Conservation (phyloP, 352 stramenopile species). For the Lagenidium sp. region DNA sequence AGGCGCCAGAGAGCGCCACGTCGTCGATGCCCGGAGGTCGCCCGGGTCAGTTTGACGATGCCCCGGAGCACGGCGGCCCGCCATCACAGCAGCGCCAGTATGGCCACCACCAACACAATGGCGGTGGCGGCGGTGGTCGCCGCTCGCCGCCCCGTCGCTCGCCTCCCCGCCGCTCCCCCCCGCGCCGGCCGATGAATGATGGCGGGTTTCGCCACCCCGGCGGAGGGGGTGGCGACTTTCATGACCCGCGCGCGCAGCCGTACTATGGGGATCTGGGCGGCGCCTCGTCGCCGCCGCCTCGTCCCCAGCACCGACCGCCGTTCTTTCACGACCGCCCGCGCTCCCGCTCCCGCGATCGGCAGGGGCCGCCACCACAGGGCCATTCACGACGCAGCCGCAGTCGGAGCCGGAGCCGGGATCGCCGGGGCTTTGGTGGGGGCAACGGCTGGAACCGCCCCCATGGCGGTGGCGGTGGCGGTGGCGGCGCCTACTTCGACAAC, state of each 20-base stretch:
- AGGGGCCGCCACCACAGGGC: background rate
- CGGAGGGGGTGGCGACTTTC: background rate
- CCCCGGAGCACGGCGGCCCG: too few species aligned
- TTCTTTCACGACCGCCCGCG: too few species aligned
- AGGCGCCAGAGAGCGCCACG: background rate
- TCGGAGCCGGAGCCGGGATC: slow-evolving; percentile 1
- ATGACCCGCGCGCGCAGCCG: background rate
- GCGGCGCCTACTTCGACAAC: slow-evolving; percentile 1
- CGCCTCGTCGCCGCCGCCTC: background rate
- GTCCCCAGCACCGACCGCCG: too few species aligned
- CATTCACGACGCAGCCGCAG: background rate
- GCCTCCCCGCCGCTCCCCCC: slow-evolving; percentile 9
- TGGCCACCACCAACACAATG: background rate
- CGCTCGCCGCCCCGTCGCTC: slow-evolving; percentile 9
- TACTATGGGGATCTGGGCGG: slow-evolving; percentile 2
- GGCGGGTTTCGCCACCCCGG: too few species aligned
- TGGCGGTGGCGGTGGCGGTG: slow-evolving; percentile 3
- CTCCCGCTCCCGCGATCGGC: background rate
- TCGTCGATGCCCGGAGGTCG: slow-evolving; percentile 14
- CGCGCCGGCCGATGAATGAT: too few species aligned
- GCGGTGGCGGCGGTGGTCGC: background rate
- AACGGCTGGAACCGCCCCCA: background rate
- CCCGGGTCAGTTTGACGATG: slow-evolving; percentile 64
- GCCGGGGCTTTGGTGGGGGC: background rate
- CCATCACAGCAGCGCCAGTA: background rate